Conservation (phyloP, 2,329 filamentous ascomycete genomes). For the Botryosphaeria agaves region DNA sequence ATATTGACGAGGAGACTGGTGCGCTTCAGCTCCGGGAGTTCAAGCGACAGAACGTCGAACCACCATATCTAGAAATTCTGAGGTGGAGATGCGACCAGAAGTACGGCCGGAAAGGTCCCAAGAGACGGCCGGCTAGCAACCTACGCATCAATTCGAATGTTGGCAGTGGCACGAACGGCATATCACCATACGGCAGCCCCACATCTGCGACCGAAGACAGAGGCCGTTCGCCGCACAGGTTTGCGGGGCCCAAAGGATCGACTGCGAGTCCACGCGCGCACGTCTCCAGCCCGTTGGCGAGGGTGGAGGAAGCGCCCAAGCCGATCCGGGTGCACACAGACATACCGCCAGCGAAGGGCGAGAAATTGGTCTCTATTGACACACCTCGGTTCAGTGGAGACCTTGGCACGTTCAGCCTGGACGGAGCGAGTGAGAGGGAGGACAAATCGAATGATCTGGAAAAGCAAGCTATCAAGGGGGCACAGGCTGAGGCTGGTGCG, state of each 20-base stretch:
- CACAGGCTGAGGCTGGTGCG: constrained; percentile 7
- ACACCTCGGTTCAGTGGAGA: constrained; percentile 20
- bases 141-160: constrained; percentile 36
- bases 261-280: constrained; percentile 46
- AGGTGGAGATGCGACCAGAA: constrained; percentile 94
- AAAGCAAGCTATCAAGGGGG: constrained; percentile 6
- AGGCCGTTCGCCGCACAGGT: constrained; percentile 54
- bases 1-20: constrained; percentile 77
- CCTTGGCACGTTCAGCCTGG: constrained; percentile 13
- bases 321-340: constrained; percentile 1
- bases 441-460: constrained; percentile 13
- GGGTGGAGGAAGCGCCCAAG: constrained; percentile 47
- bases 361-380: constrained; percentile 25
- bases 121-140: constrained; percentile 23
- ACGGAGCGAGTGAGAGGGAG: constrained; percentile 22
- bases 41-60: constrained; percentile 75
- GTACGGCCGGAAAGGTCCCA: constrained; percentile 47
- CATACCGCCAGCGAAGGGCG: constrained; percentile 17
- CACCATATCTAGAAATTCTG: constrained; percentile 84
- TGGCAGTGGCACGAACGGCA: constrained; percentile 24
- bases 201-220: constrained; percentile 40
- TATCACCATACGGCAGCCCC: constrained; percentile 49
- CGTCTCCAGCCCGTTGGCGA: constrained; percentile 54
- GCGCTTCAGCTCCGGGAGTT: constrained; percentile 91
- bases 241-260: constrained; percentile 41